Conservation (phyloP, 768 basidiomycete species). For the Tulasnella sp. region DNA sequence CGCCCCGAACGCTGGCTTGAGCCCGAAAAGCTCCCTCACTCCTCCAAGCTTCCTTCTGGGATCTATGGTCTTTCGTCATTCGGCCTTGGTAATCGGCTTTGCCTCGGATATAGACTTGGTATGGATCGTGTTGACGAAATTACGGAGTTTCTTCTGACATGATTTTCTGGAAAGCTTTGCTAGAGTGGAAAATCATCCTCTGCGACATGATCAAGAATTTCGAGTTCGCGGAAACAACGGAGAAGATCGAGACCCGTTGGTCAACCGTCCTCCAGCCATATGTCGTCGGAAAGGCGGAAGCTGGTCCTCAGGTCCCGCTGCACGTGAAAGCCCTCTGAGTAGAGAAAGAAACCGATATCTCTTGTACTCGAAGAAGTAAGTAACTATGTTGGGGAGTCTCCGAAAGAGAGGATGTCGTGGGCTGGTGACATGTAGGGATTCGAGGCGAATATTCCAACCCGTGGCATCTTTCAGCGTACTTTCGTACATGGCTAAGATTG, state of each 20-base stretch:
- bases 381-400: neutral
- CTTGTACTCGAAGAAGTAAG: neutral
- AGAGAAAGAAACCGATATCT: neutral
- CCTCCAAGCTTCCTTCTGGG: constrained; percentile 25
- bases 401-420: neutral
- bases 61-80: constrained; percentile 32
- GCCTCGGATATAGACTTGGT: constrained; percentile 31
- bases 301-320: constrained; percentile 14
- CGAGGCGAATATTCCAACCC: neutral
- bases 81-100: constrained; percentile 33
- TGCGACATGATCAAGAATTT: constrained; percentile 29
- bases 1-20: constrained; percentile 31
- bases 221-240: constrained; percentile 29
- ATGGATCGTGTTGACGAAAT: neutral
- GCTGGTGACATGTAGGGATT: neutral
- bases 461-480: neutral
- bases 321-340: neutral
- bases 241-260: constrained; percentile 2
- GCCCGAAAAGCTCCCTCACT: constrained; percentile 14
- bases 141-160: neutral
- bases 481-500: neutral
- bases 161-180: constrained; percentile 24
- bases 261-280: constrained; percentile 14
- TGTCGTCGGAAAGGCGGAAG: constrained; percentile 12
- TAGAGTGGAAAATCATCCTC: constrained; percentile 33